Evolutionary conservation across 768 basidiomycete genomes (phyloP).

Genomic region (Lactarius pseudohatsudake): DNA sequence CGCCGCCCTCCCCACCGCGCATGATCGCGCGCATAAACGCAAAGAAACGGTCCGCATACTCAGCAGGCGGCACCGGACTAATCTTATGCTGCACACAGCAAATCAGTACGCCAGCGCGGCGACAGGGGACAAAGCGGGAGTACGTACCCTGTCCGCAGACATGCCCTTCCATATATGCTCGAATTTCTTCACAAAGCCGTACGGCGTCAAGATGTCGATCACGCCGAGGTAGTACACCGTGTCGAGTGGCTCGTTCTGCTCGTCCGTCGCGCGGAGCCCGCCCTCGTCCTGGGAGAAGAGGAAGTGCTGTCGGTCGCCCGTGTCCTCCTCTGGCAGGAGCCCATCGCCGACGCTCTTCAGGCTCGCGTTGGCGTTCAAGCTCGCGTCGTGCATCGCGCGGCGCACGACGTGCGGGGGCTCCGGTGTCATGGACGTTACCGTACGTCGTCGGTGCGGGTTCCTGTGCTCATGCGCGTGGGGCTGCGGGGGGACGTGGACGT

Average conservation of each 20-base stretch:
- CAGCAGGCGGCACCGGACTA: conserved; percentile 83
- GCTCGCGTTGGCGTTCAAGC: conserved; percentile 49
- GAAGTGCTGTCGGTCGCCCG: conserved; percentile 68
- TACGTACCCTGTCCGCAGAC: conserved; percentile 78
- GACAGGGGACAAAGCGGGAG: conserved; percentile 19
- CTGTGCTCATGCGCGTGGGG: conserved; percentile 48
- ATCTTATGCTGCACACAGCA: conserved; percentile 73
- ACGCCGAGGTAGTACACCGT: conserved; percentile 93
- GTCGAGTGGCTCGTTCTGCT: conserved; percentile 68
- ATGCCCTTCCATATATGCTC: conserved; percentile 95
- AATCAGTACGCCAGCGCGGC: conserved; percentile 19
- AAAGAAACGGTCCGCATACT: conserved; percentile 90
- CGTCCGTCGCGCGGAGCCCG: conserved; percentile 87
- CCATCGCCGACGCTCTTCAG: conserved; percentile 38
- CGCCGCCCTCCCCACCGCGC: conserved; percentile 73
- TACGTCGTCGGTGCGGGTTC: conserved; percentile 10
- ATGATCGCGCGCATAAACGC: conserved; percentile 82
- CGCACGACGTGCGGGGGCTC: conserved; percentile 84
- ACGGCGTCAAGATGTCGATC: conserved; percentile 97
- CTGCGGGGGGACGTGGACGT: conserved; percentile 54
- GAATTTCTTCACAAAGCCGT: conserved; percentile 66
- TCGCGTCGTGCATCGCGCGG: conserved; percentile 80
- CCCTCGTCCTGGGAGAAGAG: conserved; percentile 98
- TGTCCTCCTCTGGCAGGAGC: conserved; percentile 62
- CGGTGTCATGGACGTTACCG: conserved; percentile 39